phyloP scores from a whole-genome alignment of 1,284 basidiomycete genomes.

The Flammula alnicola region DNA sequence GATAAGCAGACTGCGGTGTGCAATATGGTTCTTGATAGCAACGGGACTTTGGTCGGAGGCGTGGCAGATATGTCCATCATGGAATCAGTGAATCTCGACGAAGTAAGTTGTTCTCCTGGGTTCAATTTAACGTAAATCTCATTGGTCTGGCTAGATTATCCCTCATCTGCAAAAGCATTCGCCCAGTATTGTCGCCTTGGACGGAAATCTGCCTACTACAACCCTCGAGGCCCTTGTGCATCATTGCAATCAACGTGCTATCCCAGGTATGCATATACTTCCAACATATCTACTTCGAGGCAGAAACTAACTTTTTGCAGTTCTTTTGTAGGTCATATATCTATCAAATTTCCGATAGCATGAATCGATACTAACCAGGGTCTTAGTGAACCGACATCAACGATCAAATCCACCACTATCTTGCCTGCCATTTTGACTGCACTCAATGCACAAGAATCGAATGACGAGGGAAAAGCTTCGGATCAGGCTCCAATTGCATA shows the following conservation, averaged over 20 bases:
- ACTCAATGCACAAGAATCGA: too few relatives aligned
- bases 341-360: neutral
- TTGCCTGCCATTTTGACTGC: slow-evolving; percentile 60
- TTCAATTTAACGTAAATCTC: slow-evolving; percentile 13
- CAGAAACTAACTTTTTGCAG: slow-evolving; percentile 34
- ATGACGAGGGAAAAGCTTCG: slow-evolving; percentile 17
- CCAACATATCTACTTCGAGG: too few relatives aligned
- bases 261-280: slow-evolving; percentile 59
- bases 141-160: slow-evolving; percentile 42
- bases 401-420: slow-evolving; percentile 76
- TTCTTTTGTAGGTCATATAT: slow-evolving; percentile 59
- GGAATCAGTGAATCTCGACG: slow-evolving; percentile 49
- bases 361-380: neutral
- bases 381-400: slow-evolving; percentile 84
- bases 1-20: slow-evolving; percentile 72
- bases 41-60: slow-evolving; percentile 79
- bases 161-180: slow-evolving; percentile 43
- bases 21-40: slow-evolving; percentile 78
- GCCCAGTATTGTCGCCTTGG: slow-evolving; percentile 76
- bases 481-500: slow-evolving; percentile 60
- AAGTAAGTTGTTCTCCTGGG: slow-evolving; percentile 39
- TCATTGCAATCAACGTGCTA: slow-evolving; percentile 48
- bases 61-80: slow-evolving; percentile 92
- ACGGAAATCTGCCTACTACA: slow-evolving; percentile 76
- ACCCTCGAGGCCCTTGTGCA: slow-evolving; percentile 58